Base-by-base conservation (phyloP, 2,329 filamentous ascomycete species). In the Trichoderma lentiforme region DNA sequence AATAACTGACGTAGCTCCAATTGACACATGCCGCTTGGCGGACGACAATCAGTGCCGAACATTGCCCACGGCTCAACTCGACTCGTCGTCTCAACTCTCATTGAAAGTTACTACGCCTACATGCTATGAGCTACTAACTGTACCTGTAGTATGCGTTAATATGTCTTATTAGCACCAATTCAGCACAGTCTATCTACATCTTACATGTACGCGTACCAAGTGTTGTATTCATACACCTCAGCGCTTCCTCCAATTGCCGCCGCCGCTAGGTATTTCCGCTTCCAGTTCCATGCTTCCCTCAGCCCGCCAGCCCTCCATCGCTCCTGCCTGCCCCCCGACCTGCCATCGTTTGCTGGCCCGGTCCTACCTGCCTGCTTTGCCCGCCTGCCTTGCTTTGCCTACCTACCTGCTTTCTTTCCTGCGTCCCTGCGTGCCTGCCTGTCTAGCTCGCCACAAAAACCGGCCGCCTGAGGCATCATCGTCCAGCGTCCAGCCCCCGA, bases 21-120 rank as follows among this genome's bases (percentile, higher is more conserved):
- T 39, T 43, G 58, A 60, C 68, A 70, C 68, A 58, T 67, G 70
- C 62, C 62, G 53, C 18, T 39, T 56, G 60, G 53, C 24, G 43
- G 39, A 51, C 43, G 43, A 51, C 43, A 51, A 51, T 24, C n/a
- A 24, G 43, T 36, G 34, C 34, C 43, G 61, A 15, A 7, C 69
- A 67, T 21, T 70, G 62, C 39, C 39, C 34, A 12, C 28, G 26
- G 30, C 28, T 58, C 14, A 28, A 21, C n/a, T 24, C 9, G n/a
- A 21, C 43, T 51, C 1, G 18, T 51, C 18, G 4, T 21, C 43
- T 51, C n/a, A 9, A 47, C 18, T 51, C 4, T 21, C 43, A 51
- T 24, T 51, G 43, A 51, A 51, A 47, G 43, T 11, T 21, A 11
- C 43, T 51, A 9, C 43, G 43, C 21, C 43, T 21, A 51, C 43